Conservation (phyloP, 768 basidiomycete genomes). For the Goffeauzyma gilvescens region DNA sequence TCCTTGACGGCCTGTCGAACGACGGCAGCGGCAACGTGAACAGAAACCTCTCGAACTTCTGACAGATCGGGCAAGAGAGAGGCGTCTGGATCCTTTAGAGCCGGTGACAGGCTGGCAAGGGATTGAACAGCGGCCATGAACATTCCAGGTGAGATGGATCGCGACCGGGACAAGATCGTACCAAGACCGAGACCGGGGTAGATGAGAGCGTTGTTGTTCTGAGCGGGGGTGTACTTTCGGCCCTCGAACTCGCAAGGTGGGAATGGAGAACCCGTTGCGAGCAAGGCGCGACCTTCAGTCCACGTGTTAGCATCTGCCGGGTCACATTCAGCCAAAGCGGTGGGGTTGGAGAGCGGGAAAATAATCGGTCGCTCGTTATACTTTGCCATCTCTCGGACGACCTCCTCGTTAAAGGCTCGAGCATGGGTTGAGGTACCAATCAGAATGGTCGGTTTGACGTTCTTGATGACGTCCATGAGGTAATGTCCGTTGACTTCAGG, state of each 20-base stretch:
- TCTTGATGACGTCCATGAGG: constrained; percentile 42
- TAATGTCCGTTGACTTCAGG: constrained; percentile 21
- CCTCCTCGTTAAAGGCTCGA: constrained; percentile 58
- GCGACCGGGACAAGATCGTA: constrained; percentile 49
- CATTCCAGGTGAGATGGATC: constrained; percentile 58
- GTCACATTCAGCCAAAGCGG: constrained; percentile 45
- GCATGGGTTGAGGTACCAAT: constrained; percentile 66
- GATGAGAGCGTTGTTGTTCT: constrained; percentile 32
- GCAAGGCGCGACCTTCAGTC: constrained; percentile 58
- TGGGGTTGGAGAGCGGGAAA: constrained; percentile 54
- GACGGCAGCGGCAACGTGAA: constrained; percentile 61
- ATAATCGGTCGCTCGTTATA: constrained; percentile 59
- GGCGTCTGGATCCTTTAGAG: constrained; percentile 47
- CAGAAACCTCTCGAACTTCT: constrained; percentile 52
- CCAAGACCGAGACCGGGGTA: constrained; percentile 76
- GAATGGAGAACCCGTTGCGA: constrained; percentile 76
- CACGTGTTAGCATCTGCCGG: constrained; percentile 34
- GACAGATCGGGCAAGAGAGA: constrained; percentile 60
- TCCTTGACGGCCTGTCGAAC: constrained; percentile 61
- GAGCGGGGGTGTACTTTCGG: constrained; percentile 8
- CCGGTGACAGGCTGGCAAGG: constrained; percentile 61
- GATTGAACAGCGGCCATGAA: constrained; percentile 61
- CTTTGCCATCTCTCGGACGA: constrained; percentile 43
- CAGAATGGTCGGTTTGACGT: constrained; percentile 57
- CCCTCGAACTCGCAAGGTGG: constrained; percentile 33